phyloP scores from a whole-genome alignment of 371 early-diverging fungal species.

The Mortierella sp. region DNA sequence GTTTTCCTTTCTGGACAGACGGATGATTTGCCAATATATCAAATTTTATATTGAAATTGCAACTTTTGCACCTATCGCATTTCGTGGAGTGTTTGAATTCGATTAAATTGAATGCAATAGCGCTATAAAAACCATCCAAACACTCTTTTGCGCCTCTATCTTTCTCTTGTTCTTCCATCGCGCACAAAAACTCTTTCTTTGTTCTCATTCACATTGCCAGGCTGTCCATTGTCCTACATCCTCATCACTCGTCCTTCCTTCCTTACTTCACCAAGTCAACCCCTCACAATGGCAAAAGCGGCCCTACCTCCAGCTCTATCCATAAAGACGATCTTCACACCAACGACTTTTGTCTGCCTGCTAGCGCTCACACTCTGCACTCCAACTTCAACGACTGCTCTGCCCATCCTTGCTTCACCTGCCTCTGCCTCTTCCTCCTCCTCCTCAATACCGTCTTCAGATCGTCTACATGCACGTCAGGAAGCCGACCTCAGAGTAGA shows the following conservation, averaged over 20 bases:
- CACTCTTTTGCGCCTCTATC: background rate
- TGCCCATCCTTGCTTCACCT: constrained; percentile 24
- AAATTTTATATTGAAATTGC: no score
- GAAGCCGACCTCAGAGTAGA: constrained; percentile 12
- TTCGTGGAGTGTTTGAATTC: no score
- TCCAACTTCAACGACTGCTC: constrained; percentile 22
- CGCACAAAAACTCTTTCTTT: no score
- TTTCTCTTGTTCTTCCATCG: background rate
- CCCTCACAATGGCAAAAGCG: constrained; percentile 15
- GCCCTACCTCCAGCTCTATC: constrained; percentile 9
- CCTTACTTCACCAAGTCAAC: background rate
- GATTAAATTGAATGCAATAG: background rate
- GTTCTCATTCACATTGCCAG: background rate
- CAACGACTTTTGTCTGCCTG: constrained; percentile 31
- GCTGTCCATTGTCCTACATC: background rate
- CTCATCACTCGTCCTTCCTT: background rate
- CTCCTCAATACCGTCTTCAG: constrained; percentile 9
- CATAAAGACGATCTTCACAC: constrained; percentile 37
- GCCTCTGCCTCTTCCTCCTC: constrained; percentile 13
- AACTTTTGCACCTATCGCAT: no score
- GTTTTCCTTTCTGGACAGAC: no score
- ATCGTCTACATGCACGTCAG: background rate
- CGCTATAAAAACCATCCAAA: background rate
- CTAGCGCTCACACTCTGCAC: constrained; percentile 42
- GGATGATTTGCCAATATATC: no score